These are phyloP conservation scores for Elongisporangium undulatum DNA, from an alignment of 352 stramenopile genomes.

Conservation along the genomic window DNA sequence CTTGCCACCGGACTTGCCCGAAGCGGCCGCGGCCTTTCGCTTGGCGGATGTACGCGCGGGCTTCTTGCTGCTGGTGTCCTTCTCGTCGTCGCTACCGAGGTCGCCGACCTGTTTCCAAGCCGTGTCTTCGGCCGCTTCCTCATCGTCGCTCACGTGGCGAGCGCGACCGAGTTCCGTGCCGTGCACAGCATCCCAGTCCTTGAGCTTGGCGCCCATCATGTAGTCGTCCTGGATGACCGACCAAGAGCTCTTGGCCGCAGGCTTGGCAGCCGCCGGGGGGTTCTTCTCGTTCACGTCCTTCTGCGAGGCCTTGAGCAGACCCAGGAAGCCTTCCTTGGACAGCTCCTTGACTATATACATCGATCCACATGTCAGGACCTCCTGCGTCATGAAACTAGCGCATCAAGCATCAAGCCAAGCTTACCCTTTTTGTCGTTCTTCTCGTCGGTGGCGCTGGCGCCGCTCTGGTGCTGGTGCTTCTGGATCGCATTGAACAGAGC, in stretches of 20 bases:
- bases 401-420: not conserved
- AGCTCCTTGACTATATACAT: slow-evolving; percentile 64
- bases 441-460: slow-evolving; percentile 37
- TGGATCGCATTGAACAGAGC: slow-evolving; percentile 84
- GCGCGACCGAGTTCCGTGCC: slow-evolving; percentile 40
- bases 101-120: slow-evolving; percentile 57
- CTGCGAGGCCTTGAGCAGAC: slow-evolving; percentile 61
- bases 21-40: slow-evolving; percentile 12
- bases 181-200: slow-evolving; percentile 73
- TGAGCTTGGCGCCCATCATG: slow-evolving; percentile 85
- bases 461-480: slow-evolving; percentile 78
- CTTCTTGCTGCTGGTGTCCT: slow-evolving; percentile 15
- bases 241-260: slow-evolving; percentile 55
- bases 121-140: slow-evolving; percentile 53
- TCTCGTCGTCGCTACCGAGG: slow-evolving; percentile 51
- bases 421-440: slow-evolving; percentile 70
- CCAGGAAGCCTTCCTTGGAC: slow-evolving; percentile 82
- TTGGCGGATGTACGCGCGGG: slow-evolving; percentile 7
- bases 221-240: slow-evolving; percentile 83
- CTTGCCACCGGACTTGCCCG: slow-evolving; percentile 23
- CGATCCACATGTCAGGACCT: not conserved
- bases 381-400: not conserved
- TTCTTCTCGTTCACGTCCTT: slow-evolving; percentile 19
- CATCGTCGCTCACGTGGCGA: slow-evolving; percentile 39
- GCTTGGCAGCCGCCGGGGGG: slow-evolving; percentile 1